Conservation (phyloP, 2,329 filamentous ascomycete genomes). For the Cercospora beticola region DNA sequence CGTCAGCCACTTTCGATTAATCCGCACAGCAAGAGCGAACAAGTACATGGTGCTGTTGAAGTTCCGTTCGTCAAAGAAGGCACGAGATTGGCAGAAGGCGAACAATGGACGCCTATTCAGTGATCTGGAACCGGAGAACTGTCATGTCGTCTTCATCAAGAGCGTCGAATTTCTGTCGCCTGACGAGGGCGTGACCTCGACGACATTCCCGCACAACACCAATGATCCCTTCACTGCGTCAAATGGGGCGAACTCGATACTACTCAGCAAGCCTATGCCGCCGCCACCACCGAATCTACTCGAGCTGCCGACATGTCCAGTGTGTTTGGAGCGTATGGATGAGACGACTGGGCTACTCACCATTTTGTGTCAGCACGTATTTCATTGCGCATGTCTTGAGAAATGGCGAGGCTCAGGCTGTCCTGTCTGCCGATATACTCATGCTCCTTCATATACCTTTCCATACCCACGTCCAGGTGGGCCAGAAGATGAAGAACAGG, state of each 20-base stretch:
- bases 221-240: constrained; percentile 61
- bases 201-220: constrained; percentile 58
- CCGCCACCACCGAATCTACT: constrained; percentile 80
- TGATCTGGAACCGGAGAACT: constrained; percentile 72
- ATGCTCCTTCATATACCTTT: constrained; percentile 52
- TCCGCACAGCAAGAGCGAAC: constrained; percentile 84
- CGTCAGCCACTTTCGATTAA: constrained; percentile 91
- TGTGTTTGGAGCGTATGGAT: constrained; percentile 97
- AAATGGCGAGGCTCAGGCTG: constrained; percentile 95
- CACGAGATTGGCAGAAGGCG: constrained; percentile 75
- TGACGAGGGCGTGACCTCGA: constrained; percentile 48
- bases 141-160: constrained; percentile 91
- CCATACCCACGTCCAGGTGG: constrained; percentile 36
- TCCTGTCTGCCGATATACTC: constrained; percentile 89
- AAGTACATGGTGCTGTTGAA: constrained; percentile 96
- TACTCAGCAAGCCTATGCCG: constrained; percentile 58
- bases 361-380: constrained; percentile 95
- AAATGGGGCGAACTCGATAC: constrained; percentile 18
- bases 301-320: constrained; percentile 91
- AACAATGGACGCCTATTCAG: constrained; percentile 96
- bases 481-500: constrained; percentile 47
- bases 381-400: constrained; percentile 92
- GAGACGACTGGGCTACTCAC: constrained; percentile 93
- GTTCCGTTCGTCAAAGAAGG: constrained; percentile 73
- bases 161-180: constrained; percentile 81